Base-by-base conservation (phyloP, 192 early-diverging fungal genomes). In the Backusella morwellensis region DNA sequence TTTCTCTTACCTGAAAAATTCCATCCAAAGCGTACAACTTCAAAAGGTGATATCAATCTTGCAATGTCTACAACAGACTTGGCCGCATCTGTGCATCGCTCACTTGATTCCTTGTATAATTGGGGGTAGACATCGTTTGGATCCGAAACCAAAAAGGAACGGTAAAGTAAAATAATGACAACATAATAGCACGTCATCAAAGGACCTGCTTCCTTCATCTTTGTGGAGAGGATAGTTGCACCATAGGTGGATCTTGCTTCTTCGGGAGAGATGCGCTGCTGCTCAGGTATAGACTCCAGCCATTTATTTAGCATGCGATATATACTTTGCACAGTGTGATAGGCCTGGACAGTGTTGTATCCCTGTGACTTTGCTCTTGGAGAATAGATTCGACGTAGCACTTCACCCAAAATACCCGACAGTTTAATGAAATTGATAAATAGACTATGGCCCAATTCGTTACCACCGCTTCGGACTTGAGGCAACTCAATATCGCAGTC, bases 401-500 rank as follows among this genome's bases (percentile, higher is more conserved):
- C 75, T 35, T 79, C 56, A 8, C 78, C 81, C 21, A 83, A 40
- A 32, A 83, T 74, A 35, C 41, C 72, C 9, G 77, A 79, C 14
- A 83, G 54, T 12, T 76, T 77, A 29, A 79, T 74, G 42, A 83
- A 69, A 40, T 83, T 67, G 8, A 73, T 50, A 66, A 83, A 79
- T 19, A 77, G 11, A 12, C 15, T 42, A 44, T 77, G 77, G 29
- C 66, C 32, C 32, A 35, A 32, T n/a, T 29, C 1, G 41, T n/a
- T 9, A 63, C 26, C n/a, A 0, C 38, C 35, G 12, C 63, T 47
- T 40, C 77, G 42, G 32, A 76, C 17, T 1, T 72, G 26, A 26
- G 81, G 81, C 7, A 77, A 36, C 11, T 79, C 81, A 72, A 79
- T 74, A 32, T 83, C 81, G 21, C 75, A 83, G 21, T 83, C 81